Base-by-base conservation (phyloP, 345 rosid species). In the Acer saccharum region DNA sequence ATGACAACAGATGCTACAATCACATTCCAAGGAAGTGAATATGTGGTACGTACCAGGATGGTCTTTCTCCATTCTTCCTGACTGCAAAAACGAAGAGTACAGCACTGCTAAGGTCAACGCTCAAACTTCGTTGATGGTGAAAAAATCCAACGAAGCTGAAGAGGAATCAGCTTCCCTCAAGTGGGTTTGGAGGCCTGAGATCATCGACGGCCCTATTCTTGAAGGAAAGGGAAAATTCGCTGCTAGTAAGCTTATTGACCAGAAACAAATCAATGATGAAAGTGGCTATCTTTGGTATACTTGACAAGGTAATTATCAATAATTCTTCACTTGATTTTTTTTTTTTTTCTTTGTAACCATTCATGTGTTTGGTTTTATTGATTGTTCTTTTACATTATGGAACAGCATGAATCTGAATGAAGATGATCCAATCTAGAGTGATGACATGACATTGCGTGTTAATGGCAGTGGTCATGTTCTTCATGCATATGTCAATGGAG, bases 231-330 rank as follows among this genome's bases (percentile, higher is more conserved):
- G 91, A 50, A 62, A 73, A 10, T 72, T 81, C 55, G 52, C 83
- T 2, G 48, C 79, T 0, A 76, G 79, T 60, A 68, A 72, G 23
- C 74, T 89, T 23, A 14, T 89, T 10, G 98, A 94, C 75, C 92
- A 92, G 69, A 94, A 94, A 73, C 75, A 60, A 66, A 0, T 88
- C 1, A 83, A 84, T 78, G 94, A 85, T 78, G 78, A 77, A 10
- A 86, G 81, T 77, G 98, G 90, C 79, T 90, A 93, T 77, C 73
- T 93, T 60, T 92, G 94, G 94, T 84, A 87, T 84, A 87, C 43
- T 83, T 91, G 90, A 89, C 94, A 29, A 87, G 87, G 93, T 91
- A 89, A 71, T 5, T 35, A 35, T 35, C 4, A 29, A 0, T 35
- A 32, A 20, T 7, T 55, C 21, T 6, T 43, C 46, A 8, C 46